These are phyloP conservation scores for Thalassiosira exigua DNA, from an alignment of 352 stramenopile genomes.

Conservation along the genomic window DNA sequence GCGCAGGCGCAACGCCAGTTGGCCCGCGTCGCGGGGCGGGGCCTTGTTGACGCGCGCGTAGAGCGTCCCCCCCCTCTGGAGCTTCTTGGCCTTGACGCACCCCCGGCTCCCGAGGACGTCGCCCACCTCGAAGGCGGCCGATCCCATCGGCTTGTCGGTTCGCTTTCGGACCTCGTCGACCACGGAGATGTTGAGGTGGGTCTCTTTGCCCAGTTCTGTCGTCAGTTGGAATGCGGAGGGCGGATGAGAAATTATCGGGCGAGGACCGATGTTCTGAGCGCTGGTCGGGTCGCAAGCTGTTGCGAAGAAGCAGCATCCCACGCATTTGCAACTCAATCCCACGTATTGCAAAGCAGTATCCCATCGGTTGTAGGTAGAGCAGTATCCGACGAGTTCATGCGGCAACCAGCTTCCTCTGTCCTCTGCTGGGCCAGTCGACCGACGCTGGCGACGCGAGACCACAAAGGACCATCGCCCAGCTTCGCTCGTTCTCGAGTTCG, in stretches of 20 bases:
- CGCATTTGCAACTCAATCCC: constrained; percentile 1
- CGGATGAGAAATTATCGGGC: too few relatives aligned
- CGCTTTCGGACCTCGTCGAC: constrained; percentile 71
- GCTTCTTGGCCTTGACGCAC: constrained; percentile 68
- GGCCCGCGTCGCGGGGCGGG: constrained; percentile 26
- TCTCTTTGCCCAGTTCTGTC: constrained; percentile 57
- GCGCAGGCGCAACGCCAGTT: constrained; percentile 45
- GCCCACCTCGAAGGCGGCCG: constrained; percentile 79
- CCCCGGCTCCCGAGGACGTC: constrained; percentile 70
- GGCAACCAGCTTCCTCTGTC: too few relatives aligned
- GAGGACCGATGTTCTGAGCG: too few relatives aligned
- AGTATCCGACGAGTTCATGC: too few relatives aligned
- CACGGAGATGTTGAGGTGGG: constrained; percentile 68
- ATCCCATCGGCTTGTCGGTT: constrained; percentile 51
- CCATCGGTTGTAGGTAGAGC: too few relatives aligned
- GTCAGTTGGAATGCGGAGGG: background rate
- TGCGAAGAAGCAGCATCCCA: background rate
- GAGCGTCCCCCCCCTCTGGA: constrained; percentile 70
- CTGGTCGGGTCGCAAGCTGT: background rate
- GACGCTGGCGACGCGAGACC: too few relatives aligned
- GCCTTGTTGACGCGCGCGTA: constrained; percentile 60
- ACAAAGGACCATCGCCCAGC: too few relatives aligned
- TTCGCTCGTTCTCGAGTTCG: too few relatives aligned
- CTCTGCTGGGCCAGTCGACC: too few relatives aligned
- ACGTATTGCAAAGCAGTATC: too few relatives aligned